Base-by-base conservation (phyloP, 306 rosid species). In the Alnus glutinosa region DNA sequence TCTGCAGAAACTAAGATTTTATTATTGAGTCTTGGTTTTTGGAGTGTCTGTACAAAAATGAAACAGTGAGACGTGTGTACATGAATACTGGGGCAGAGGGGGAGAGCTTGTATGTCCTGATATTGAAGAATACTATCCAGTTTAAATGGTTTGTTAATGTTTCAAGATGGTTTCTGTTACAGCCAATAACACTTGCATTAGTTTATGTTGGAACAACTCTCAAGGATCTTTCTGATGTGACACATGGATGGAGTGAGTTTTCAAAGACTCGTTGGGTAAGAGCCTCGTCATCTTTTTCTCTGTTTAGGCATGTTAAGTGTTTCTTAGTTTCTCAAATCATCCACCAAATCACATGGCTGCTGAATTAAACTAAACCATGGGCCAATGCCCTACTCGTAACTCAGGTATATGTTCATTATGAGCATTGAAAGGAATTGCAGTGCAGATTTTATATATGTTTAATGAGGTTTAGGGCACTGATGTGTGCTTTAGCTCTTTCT, bases 181-280 rank as follows among this genome's bases (percentile, higher is more conserved):
- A 95, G 98, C 99, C 99, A 83, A 93, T 90, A 81, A 95, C 98
- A 39, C 75, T 95, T 51, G 96, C 91, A 55, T 87, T 95, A 36
- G 98, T 95, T 62, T 95, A 95, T 68, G 83, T 89, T 66, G 99
- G 98, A 88, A 95, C 99, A 76, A 95, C 97, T 77, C 93, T 95
- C 66, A 95, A 95, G 83, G 98, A 95, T 88, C 92, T 95, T 71
- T 95, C 99, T 71, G 99, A 93, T 74, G 97, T 95, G 71, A 91
- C 98, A 32, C 98, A 95, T 75, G 94, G 99, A 46, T 95, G 99
- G 99, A 75, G 88, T 68, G 98, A 89, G 73, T 87, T 95, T 82
- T 89, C 98, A 28, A 90, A 84, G 81, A 86, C 98, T 70, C 96
- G 92, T 75, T 93, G 94, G 99, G 99, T 95, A 86, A 87, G 93